Evolutionary conservation across 768 basidiomycete genomes (phyloP), one percentile per base, ranked within the genome.

Genomic region (Boletus patriciae): DNA sequence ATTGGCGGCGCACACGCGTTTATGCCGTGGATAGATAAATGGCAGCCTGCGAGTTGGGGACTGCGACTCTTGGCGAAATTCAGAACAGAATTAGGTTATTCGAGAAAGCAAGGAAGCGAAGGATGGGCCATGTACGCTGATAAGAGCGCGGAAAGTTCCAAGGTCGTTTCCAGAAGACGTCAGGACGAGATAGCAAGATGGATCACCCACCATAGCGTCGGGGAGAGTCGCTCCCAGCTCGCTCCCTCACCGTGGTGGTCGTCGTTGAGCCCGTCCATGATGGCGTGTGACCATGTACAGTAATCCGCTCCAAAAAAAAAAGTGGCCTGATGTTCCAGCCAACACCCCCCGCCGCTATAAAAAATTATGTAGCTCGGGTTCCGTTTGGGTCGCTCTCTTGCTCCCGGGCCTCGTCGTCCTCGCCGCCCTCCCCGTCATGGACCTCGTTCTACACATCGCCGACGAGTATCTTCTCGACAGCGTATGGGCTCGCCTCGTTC

Each of bases 391-490:
- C 3, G 36, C 4, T 19, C 29, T 18, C n/a, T 23, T 29, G n/a
- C 23, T 18, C 29, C 29, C 31, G 31, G 4, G 7, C 27, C 27
- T 27, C 27, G 27, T 5, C 25, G 29, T 31, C 10, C 29, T 31
- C 29, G 40, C 18, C n/a, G 16, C 16, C 44, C n/a, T 16, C 37
- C 38, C 36, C 40, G 41, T 36, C 58, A 98, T 98, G 95, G 95
- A 98, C 77, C 49, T 71, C 70, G 76, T 94, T n/a, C 84, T 98
- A 47, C 56, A 77, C 60, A 45, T 87, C 60, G 78, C 79, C 41
- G 94, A 98, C 75, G 80, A 87, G 33, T 80, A 79, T 67, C 27
- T 90, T 46, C 78, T 97, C 62, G 95, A 98, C 83, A 75, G 74
- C 46, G 70, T 86, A n/a, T 98, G 88, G 81, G 85, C 91, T 3